phyloP scores from a whole-genome alignment of 148 eudicot genomes.

The Fagopyrum esculentum region DNA sequence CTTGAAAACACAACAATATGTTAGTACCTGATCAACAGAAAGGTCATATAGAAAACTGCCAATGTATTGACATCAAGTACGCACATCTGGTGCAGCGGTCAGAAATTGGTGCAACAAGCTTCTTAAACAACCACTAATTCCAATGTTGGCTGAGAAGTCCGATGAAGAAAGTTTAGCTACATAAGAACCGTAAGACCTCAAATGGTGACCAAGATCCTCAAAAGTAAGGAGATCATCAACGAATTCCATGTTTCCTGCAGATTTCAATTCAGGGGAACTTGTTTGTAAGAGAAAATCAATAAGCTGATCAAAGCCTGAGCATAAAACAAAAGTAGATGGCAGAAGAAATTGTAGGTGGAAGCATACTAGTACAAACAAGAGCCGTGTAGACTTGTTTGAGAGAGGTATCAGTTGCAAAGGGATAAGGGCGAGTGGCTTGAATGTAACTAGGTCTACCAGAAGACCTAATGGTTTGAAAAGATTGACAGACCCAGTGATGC shows the following conservation, averaged over 20 bases:
- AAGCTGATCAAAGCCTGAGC: background rate
- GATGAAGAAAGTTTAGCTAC: constrained; percentile 83
- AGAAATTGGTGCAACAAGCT: constrained; percentile 55
- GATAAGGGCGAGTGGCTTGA: constrained; percentile 44
- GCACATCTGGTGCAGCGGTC: constrained; percentile 54
- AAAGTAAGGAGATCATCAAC: constrained; percentile 87
- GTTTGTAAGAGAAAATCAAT: background rate
- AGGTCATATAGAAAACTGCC: constrained; percentile 1
- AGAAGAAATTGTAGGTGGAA: background rate
- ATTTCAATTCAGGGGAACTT: background rate
- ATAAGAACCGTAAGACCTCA: constrained; percentile 62
- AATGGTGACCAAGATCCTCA: constrained; percentile 67
- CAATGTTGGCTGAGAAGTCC: constrained; percentile 71
- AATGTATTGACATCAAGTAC: constrained; percentile 15
- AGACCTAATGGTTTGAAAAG: constrained; percentile 44
- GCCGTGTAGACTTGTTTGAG: constrained; percentile 54
- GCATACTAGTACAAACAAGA: constrained; percentile 74
- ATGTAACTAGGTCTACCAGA: constrained; percentile 32
- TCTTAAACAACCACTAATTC: constrained; percentile 76
- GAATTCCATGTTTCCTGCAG: constrained; percentile 75
- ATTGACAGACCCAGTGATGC: constrained; percentile 50
- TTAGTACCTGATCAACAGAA: background rate
- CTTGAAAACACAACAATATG: constrained; percentile 15
- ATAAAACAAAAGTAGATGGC: background rate
- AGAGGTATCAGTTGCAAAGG: constrained; percentile 39